A percentile compares a stretch with the other conserved stretches of the same genome.
phyloP scores from a whole-genome alignment of 768 basidiomycete species.

The Lactarius psammicola region DNA sequence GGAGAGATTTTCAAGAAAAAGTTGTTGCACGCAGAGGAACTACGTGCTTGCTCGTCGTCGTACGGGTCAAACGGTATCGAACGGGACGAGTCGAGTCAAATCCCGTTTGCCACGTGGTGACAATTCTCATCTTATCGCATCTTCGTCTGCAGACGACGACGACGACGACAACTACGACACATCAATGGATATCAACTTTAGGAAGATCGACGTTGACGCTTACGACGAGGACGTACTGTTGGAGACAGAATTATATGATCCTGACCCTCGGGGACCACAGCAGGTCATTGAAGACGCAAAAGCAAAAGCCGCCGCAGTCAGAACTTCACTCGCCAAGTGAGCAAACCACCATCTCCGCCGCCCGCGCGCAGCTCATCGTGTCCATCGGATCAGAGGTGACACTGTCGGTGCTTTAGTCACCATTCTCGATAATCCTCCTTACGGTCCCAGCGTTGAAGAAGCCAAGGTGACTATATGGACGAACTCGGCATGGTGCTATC shows the following conservation, averaged over 20 bases:
- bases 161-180: background rate
- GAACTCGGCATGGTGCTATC: background rate
- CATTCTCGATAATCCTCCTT: slow-evolving; percentile 81
- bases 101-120: background rate
- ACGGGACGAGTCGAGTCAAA: too few species aligned
- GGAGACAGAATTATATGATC: slow-evolving; percentile 82
- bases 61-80: background rate
- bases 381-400: slow-evolving; percentile 58
- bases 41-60: slow-evolving; percentile 16
- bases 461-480: slow-evolving; percentile 67
- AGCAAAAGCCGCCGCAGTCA: slow-evolving; percentile 67
- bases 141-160: background rate
- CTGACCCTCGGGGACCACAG: slow-evolving; percentile 76
- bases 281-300: slow-evolving; percentile 76
- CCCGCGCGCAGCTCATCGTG: background rate
- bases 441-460: slow-evolving; percentile 81
- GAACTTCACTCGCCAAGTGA: slow-evolving; percentile 72
- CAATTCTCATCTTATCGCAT: background rate
- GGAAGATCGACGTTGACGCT: slow-evolving; percentile 92
- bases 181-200: slow-evolving; percentile 57
- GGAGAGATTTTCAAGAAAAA: slow-evolving; percentile 10
- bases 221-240: slow-evolving; percentile 90
- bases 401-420: slow-evolving; percentile 65
- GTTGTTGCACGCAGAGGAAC: slow-evolving; percentile 12
- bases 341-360: slow-evolving; percentile 32